Conservation (phyloP, 305 asterid species). For the Fraxinus latifolia region DNA sequence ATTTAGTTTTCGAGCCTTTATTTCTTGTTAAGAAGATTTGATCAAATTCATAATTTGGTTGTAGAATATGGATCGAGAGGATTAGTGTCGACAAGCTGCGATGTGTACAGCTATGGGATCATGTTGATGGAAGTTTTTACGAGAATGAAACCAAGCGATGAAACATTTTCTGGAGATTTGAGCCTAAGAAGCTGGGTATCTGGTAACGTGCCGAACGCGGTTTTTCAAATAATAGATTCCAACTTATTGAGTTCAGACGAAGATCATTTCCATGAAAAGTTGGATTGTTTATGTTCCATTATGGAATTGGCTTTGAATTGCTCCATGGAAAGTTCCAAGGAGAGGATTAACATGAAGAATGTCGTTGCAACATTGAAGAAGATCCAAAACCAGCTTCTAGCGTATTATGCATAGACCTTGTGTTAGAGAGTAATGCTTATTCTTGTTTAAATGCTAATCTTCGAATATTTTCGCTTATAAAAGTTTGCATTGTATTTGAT, state of each 20-base stretch:
- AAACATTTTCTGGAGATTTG: neutral
- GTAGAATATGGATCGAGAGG: conserved; percentile 27
- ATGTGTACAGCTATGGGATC: neutral
- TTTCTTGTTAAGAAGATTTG: neutral
- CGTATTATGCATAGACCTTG: neutral
- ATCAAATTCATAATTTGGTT: neutral
- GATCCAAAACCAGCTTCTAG: conserved; percentile 7
- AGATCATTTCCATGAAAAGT: neutral
- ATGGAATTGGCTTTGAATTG: conserved; percentile 22
- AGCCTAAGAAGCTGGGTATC: neutral
- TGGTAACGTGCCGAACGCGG: neutral
- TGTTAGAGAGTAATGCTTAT: neutral
- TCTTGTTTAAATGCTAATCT: no score
- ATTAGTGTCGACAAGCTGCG: neutral
- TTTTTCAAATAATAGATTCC: neutral
- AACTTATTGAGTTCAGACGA: neutral
- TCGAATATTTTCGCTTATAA: neutral
- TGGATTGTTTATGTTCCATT: neutral
- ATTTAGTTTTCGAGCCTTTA: neutral
- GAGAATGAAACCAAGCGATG: neutral
- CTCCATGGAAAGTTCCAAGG: conserved; percentile 17
- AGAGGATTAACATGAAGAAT: conserved; percentile 27
- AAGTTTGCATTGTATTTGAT: neutral
- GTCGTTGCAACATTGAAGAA: conserved; percentile 6
- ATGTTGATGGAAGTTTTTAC: neutral